Evolutionary conservation across 257 asterid genomes (phyloP), one percentile per base, ranked within the genome.

Genomic region (Petunia axillaris): DNA sequence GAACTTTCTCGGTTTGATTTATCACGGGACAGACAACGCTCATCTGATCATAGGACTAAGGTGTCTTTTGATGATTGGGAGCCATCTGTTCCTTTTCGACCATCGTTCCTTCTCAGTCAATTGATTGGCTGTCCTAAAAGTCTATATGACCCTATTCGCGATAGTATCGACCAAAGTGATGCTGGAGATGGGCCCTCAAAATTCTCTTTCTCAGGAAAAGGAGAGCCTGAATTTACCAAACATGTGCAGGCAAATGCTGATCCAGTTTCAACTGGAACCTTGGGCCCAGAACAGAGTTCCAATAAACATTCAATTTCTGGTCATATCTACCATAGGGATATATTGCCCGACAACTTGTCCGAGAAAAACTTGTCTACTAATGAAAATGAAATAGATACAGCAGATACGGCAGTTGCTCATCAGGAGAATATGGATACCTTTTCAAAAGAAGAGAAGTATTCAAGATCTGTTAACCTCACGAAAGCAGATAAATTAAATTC

Each of bases 31-130:
- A 71, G 78, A 58, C 85, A 64, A 60, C 81, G 52, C 78, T 64
- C 85, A 6, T 82, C 82, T 62, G 87, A 76, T 52, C 80, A 25
- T 54, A 85, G 80, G 77, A 75, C 86, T 67, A 82, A 77, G 78
- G 77, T 77, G 53, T 82, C 84, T 75, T 88, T 83, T 82, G 80
- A 81, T 79, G 77, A 88, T 79, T 95, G 99, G 99, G 96, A 88
- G 84, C 93, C 94, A 58, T 93, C 97, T 55, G 85, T 76, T 81
- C 96, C 96, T 85, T 93, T 93, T 81, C 81, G 80, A 41, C 97
- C 99, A 37, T 92, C 94, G 2, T 90, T 87, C 83, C 85, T 81
- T 60, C 81, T 95, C 54, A 92, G 91, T 37, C 89, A 75, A 60
- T 86, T 81, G 15, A 82, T 94, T 40, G 88, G 91, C 79, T 78